phyloP scores from a whole-genome alignment of 1,284 basidiomycete species.

The Cerioporus squamosus region DNA sequence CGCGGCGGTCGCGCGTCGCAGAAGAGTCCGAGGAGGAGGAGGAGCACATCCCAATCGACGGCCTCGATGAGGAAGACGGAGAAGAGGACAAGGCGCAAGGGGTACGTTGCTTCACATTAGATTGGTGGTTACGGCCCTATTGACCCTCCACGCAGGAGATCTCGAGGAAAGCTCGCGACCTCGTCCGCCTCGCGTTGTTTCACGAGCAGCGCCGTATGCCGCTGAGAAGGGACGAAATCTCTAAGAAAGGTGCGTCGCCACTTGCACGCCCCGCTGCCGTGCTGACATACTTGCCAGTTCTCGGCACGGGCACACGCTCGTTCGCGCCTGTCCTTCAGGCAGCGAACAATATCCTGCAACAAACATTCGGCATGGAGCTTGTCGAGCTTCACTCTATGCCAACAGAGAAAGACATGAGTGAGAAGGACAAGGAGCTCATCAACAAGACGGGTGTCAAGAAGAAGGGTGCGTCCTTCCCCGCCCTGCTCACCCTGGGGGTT shows the following conservation, averaged over 20 bases:
- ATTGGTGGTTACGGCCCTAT: neutral
- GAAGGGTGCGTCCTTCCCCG: constrained; percentile 38
- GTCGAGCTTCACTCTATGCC: constrained; percentile 72
- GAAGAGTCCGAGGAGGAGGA: constrained; percentile 28
- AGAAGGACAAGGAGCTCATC: constrained; percentile 50
- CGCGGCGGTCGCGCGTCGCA: constrained; percentile 17
- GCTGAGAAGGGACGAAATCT: constrained; percentile 74
- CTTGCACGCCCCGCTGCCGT: neutral
- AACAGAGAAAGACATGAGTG: constrained; percentile 40
- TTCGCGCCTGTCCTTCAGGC: constrained; percentile 61
- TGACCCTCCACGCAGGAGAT: constrained; percentile 48
- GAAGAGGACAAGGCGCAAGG: constrained; percentile 11
- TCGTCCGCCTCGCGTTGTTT: constrained; percentile 77
- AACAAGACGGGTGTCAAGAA: constrained; percentile 60
- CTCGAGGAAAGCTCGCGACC: constrained; percentile 60
- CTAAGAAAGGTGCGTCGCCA: constrained; percentile 65
- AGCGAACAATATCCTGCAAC: constrained; percentile 62
- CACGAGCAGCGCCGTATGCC: constrained; percentile 64
- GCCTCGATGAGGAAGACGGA: neutral
- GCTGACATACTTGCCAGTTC: constrained; percentile 45
- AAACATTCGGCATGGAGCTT: constrained; percentile 76
- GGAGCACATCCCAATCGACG: neutral
- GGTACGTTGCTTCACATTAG: neutral
- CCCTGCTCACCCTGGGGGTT: too few relatives aligned
- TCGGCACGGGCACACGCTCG: constrained; percentile 57